A percentile compares a stretch with the other conserved stretches of the same genome.
Evolutionary conservation across 345 rosid genomes (phyloP).

Genomic region (Pistacia integerrima): DNA sequence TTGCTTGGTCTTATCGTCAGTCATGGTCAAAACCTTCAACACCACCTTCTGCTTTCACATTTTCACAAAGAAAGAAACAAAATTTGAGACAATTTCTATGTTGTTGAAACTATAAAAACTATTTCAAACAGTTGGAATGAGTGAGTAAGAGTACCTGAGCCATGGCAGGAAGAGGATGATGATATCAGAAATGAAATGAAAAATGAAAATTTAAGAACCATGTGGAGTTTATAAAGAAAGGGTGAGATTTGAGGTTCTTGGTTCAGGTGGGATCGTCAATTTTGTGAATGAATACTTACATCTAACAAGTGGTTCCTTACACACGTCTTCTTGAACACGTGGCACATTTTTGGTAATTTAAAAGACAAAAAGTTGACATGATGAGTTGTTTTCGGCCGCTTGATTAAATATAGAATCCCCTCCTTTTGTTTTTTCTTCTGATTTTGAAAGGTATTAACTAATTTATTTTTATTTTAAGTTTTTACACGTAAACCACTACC

Average conservation of each 20-base stretch:
- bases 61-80: not conserved
- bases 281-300: not conserved
- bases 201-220: not conserved
- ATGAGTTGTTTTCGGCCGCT: not conserved
- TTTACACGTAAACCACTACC: too few relatives aligned
- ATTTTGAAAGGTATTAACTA: not conserved
- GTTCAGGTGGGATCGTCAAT: not conserved
- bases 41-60: constrained; percentile 62
- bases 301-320: not conserved
- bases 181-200: not conserved
- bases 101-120: not conserved
- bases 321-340: not conserved
- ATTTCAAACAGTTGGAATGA: not conserved
- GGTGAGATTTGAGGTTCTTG: not conserved
- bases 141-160: constrained; percentile 58
- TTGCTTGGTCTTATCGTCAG: constrained; percentile 87
- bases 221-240: not conserved
- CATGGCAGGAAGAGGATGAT: constrained; percentile 28
- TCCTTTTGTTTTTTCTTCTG: not conserved
- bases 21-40: constrained; percentile 85
- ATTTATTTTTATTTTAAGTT: too few relatives aligned
- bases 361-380: not conserved
- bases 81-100: not conserved
- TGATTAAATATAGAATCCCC: not conserved
- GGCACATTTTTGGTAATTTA: not conserved